Evolutionary conservation across 352 stramenopile genomes (phyloP).

Genomic region (Phytophthora citricola): DNA sequence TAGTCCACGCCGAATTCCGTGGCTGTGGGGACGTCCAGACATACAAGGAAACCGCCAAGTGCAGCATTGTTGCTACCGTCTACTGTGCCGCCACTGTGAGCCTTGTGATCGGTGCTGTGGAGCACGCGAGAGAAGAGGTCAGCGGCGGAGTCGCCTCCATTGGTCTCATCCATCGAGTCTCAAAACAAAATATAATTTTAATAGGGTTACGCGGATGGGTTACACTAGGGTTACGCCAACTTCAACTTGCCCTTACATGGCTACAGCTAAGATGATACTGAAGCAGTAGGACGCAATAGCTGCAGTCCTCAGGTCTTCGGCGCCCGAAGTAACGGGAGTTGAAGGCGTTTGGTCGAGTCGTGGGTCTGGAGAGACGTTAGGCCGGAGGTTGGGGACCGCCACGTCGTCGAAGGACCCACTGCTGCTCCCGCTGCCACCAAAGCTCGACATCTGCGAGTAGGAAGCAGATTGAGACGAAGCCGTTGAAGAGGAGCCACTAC

Average conservation of each 20-base stretch:
- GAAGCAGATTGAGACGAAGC: conserved; percentile 9
- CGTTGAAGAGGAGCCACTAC: conserved; percentile 12
- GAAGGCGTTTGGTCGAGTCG: conserved; percentile 20
- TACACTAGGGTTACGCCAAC: conserved; percentile 25
- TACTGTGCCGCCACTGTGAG: background rate
- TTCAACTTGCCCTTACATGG: conserved; percentile 24
- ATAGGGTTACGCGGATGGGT: conserved; percentile 4
- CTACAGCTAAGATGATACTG: conserved; percentile 15
- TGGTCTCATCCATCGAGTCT: conserved; percentile 31
- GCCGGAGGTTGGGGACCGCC: conserved; percentile 7
- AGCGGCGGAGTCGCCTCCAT: conserved; percentile 21
- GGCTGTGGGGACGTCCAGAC: conserved; percentile 75
- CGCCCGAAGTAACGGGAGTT: conserved; percentile 15
- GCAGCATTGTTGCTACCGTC: conserved; percentile 5
- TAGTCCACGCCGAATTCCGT: conserved; percentile 91
- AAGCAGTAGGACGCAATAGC: conserved; percentile 18
- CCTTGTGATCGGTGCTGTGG: conserved; percentile 13
- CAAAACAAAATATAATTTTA: no score
- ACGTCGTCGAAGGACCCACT: conserved; percentile 22
- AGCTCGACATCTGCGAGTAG: conserved; percentile 12
- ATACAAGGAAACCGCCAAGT: conserved; percentile 81
- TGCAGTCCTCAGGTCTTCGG: conserved; percentile 3
- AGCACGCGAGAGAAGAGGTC: conserved; percentile 56
- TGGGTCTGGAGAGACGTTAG: conserved; percentile 23
- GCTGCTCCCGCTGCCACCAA: conserved; percentile 17